Evolutionary conservation across 768 basidiomycete species (phyloP), one percentile per base, ranked within the genome.

Genomic region (Calvatia gigantea): DNA sequence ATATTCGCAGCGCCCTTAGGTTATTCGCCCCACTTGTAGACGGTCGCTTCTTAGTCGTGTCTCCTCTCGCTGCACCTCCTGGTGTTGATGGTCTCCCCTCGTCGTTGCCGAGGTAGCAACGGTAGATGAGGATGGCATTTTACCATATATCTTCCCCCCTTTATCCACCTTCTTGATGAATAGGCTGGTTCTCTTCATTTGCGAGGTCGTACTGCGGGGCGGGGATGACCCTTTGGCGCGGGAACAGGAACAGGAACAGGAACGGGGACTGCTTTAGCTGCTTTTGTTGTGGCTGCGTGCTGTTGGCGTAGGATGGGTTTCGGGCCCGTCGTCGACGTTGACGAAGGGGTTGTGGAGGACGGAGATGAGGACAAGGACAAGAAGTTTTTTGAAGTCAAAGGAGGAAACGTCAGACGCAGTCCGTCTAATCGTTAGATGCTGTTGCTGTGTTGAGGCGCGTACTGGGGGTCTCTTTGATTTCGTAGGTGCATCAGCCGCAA

Each of bases 111-210:
- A 19, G 9, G 41, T 19, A 21, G 37, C 15, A 6, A 42, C 12
- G 15, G 51, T 19, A 7, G 51, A 47, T n/a, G 38, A 43, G 14
- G 49, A 25, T 35, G 58, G 28, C 35, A 27, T 6, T 29, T 50
- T 47, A 17, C 27, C 46, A 41, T 25, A 51, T 2, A 19, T 42
- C 17, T 38, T 48, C 11, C 39, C 44, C 38, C 45, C 54, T 23
- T 35, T 39, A 15, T 47, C 56, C 14, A 58, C 69, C 48, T 81
- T 75, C 64, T 86, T 87, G 38, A 93, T 65, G 70, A 93, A 93
- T 4, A 91, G 91, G 64, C 88, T 90, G 76, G 66, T 91, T 92
- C 67, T 91, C 90, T 65, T 91, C 91, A 64, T 93, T 89, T 0
- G 75, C 75, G 8, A 87, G 62, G 66, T 91, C 85, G 62, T 91